A percentile compares a stretch with the other conserved stretches of the same genome.
Evolutionary conservation across 495 filamentous ascomycete genomes (phyloP).

Genomic region (Annulohypoxylon maeteangense): DNA sequence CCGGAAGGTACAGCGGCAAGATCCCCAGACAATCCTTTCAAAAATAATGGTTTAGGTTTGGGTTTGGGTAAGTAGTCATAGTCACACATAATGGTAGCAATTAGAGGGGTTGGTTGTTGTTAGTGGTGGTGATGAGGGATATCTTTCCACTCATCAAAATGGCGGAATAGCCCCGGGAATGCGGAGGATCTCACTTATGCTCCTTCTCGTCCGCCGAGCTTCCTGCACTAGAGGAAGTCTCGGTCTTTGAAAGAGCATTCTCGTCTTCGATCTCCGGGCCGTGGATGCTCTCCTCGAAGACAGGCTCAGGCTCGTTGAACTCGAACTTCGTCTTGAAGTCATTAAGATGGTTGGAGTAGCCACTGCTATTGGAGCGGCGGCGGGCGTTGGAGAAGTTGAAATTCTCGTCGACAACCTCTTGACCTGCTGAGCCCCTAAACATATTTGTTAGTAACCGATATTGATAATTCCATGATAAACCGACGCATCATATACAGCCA

Average conservation of each 20-base stretch:
- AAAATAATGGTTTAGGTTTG: not conserved
- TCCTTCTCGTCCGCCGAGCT: slow-evolving; percentile 55
- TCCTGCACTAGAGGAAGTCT: slow-evolving; percentile 59
- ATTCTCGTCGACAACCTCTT: slow-evolving; percentile 80
- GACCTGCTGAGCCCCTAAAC: slow-evolving; percentile 81
- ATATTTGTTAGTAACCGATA: slow-evolving; percentile 9
- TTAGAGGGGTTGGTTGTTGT: slow-evolving; percentile 26
- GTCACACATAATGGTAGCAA: slow-evolving; percentile 41
- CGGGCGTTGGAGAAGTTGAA: slow-evolving; percentile 87
- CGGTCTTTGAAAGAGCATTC: slow-evolving; percentile 62
- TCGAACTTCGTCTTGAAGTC: slow-evolving; percentile 97
- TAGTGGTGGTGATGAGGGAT: not conserved
- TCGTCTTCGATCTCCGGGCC: slow-evolving; percentile 63
- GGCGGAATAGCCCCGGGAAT: slow-evolving; percentile 5
- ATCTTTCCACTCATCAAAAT: not conserved
- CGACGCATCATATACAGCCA: not conserved
- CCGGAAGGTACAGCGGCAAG: not conserved
- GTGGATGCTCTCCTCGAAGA: slow-evolving; percentile 87
- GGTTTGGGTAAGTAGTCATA: slow-evolving; percentile 24
- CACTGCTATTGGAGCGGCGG: slow-evolving; percentile 91
- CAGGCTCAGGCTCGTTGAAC: slow-evolving; percentile 84
- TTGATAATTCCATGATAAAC: not conserved
- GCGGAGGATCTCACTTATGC: slow-evolving; percentile 23
- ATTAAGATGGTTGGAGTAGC: slow-evolving; percentile 90
- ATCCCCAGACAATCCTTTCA: slow-evolving; percentile 5